Percentiles rank a stretch among this genome's conserved stretches.
phyloP scores from a whole-genome alignment of 1,284 basidiomycete genomes.

The Boletellus deceptivus region DNA sequence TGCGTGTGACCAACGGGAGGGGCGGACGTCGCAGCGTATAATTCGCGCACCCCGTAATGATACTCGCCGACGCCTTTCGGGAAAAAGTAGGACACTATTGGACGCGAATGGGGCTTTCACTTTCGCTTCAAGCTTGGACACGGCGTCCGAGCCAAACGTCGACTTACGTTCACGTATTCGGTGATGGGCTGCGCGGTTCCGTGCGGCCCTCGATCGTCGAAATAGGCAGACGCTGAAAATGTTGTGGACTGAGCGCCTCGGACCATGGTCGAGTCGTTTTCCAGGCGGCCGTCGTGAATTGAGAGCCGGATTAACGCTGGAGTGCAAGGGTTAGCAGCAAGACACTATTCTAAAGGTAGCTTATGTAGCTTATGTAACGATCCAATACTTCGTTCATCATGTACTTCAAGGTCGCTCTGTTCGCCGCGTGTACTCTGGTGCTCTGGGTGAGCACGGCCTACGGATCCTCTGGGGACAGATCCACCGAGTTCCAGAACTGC shows the following conservation, averaged over 20 bases:
- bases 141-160: constrained; percentile 27
- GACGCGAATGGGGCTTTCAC: constrained; percentile 74
- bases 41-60: constrained; percentile 81
- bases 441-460: constrained; percentile 10
- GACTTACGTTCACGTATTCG: constrained; percentile 66
- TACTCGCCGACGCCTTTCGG: constrained; percentile 93
- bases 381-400: constrained; percentile 1
- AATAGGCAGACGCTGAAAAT: constrained; percentile 69
- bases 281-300: no score
- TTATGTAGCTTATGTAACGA: constrained; percentile 23
- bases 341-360: no score
- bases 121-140: constrained; percentile 19
- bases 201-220: constrained; percentile 65
- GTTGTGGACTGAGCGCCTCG: constrained; percentile 52
- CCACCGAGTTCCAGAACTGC: constrained; percentile 54
- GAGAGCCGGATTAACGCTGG: no score
- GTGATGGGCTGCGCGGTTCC: constrained; percentile 71
- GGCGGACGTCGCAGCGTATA: no score
- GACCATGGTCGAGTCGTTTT: constrained; percentile 31
- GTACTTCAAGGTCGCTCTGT: constrained; percentile 8
- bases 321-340: no score
- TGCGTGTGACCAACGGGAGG: not conserved
- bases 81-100: constrained; percentile 94
- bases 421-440: constrained; percentile 10
- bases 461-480: constrained; percentile 60